Conservation (phyloP, 805 yeast genomes). For the Cyberlindnera maritima region DNA sequence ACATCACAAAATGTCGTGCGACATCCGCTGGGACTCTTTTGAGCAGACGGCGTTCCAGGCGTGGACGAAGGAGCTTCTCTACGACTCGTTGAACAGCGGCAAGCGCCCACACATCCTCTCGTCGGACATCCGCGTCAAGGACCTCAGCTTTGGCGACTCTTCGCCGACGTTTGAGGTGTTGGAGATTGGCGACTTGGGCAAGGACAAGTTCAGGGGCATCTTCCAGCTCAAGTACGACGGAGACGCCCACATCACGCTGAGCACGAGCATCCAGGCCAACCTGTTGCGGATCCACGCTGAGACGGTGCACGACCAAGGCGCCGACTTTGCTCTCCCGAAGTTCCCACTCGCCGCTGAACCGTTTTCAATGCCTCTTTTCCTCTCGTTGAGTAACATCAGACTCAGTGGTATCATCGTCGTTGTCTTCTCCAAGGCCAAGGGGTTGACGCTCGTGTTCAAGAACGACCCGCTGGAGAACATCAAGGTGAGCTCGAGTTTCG, state of each 20-base stretch:
- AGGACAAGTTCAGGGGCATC: constrained; percentile 76
- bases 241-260: constrained; percentile 70
- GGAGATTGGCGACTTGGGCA: constrained; percentile 79
- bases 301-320: constrained; percentile 28
- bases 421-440: constrained; percentile 78
- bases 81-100: constrained; percentile 73
- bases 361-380: constrained; percentile 74
- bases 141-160: constrained; percentile 67
- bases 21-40: constrained; percentile 73
- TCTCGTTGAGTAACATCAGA: constrained; percentile 67
- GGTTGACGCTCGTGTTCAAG: constrained; percentile 81
- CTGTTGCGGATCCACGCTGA: constrained; percentile 63
- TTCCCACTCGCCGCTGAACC: constrained; percentile 64
- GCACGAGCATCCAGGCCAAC: constrained; percentile 82
- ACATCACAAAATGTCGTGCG: constrained; percentile 66
- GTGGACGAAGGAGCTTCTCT: constrained; percentile 63
- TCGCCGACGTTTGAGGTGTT: constrained; percentile 76
- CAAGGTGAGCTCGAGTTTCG: constrained; percentile 83
- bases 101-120: constrained; percentile 69
- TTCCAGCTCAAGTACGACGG: constrained; percentile 76
- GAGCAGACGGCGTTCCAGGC: constrained; percentile 60
- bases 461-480: constrained; percentile 87
- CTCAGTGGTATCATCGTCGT: constrained; percentile 80
- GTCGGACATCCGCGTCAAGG: constrained; percentile 63
- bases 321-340: constrained; percentile 60